phyloP scores from a whole-genome alignment of 768 basidiomycete genomes.

The Dendrothele bispora region DNA sequence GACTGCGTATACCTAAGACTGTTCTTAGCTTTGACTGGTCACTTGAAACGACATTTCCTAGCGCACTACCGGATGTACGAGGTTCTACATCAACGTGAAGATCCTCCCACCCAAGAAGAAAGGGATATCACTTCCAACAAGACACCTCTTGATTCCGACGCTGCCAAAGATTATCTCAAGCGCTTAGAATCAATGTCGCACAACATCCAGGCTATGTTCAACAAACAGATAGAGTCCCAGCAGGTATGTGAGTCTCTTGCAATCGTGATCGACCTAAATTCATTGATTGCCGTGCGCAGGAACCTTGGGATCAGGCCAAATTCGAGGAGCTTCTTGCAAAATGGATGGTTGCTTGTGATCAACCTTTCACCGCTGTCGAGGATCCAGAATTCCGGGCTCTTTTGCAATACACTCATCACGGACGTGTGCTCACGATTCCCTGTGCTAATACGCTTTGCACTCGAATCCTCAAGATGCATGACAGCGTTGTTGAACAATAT shows the following conservation, averaged over 20 bases:
- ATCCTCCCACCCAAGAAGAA: neutral
- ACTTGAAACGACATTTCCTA: neutral
- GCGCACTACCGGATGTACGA: neutral
- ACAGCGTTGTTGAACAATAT: neutral
- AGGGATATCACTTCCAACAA: neutral
- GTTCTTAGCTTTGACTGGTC: neutral
- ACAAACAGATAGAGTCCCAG: neutral
- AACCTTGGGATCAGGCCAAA: neutral
- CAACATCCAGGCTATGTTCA: neutral
- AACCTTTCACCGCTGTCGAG: neutral
- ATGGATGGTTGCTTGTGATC: slow-evolving; percentile 1
- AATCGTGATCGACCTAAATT: no score
- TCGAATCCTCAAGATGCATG: neutral
- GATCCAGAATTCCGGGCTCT: neutral
- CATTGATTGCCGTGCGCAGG: no score
- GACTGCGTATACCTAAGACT: no score
- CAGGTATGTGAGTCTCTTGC: no score
- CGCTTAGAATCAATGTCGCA: neutral
- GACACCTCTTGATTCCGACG: neutral
- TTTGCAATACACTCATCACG: neutral
- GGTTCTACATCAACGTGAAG: neutral
- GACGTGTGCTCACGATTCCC: neutral
- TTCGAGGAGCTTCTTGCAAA: neutral
- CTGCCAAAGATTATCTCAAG: neutral
- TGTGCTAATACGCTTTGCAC: neutral